Conservation (phyloP, 192 early-diverging fungal species). For the Phycomyces nitens region DNA sequence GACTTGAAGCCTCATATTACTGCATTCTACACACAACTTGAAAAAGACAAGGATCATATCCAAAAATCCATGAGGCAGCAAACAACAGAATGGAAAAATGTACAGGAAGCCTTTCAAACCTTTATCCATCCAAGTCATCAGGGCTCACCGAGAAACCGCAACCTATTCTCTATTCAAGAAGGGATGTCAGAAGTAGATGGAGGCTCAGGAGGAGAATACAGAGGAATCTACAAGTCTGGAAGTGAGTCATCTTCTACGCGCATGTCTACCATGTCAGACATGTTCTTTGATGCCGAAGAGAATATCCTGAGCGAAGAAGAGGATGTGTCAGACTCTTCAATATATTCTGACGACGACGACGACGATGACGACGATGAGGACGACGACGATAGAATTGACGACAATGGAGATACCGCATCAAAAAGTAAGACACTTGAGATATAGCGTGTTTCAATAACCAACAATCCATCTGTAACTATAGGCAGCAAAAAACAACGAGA, state of each 20-base stretch:
- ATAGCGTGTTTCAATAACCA: too few relatives aligned
- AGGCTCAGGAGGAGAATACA: not conserved
- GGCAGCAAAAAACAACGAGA: not conserved
- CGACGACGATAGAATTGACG: not conserved
- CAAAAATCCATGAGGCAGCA: not conserved
- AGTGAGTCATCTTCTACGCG: not conserved
- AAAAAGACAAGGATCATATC: not conserved
- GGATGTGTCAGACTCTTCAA: not conserved
- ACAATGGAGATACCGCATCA: not conserved
- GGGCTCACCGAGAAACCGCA: not conserved
- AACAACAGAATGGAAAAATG: not conserved
- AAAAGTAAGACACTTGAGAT: too few relatives aligned
- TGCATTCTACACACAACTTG: not conserved
- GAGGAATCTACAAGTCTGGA: not conserved
- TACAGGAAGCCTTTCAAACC: not conserved
- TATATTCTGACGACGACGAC: not conserved
- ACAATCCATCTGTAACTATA: not conserved
- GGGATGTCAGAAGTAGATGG: not conserved
- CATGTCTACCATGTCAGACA: not conserved
- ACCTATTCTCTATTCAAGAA: not conserved
- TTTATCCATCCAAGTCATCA: not conserved
- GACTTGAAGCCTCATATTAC: too few relatives aligned
- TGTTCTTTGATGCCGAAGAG: slow-evolving; percentile 9
- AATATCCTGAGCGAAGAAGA: not conserved
- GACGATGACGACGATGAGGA: not conserved